Evolutionary conservation across 257 asterid genomes (phyloP).

Genomic region (Gynochthodes officinalis): DNA sequence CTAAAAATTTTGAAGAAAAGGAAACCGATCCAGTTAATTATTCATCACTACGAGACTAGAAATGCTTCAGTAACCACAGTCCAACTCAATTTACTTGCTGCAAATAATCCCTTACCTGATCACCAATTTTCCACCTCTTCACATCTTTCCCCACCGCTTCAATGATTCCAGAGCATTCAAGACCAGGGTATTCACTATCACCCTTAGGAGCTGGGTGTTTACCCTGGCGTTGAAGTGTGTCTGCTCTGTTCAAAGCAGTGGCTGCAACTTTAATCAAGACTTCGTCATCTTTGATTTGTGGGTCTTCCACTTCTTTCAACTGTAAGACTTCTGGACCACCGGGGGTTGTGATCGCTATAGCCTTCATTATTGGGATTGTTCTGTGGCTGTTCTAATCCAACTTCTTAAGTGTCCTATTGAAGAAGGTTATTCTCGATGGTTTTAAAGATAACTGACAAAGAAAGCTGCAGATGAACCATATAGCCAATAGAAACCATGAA

Average conservation of each 20-base stretch:
- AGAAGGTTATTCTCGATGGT: no score
- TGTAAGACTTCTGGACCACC: constrained; percentile 88
- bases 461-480: no score
- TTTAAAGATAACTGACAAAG: no score
- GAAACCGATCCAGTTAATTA: not conserved
- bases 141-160: constrained; percentile 77
- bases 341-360: constrained; percentile 61
- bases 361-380: constrained; percentile 53
- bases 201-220: constrained; percentile 67
- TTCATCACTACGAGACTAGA: not conserved
- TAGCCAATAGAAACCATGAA: no score
- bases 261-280: constrained; percentile 75
- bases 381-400: not conserved
- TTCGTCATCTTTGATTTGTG: constrained; percentile 60
- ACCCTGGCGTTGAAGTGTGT: constrained; percentile 77
- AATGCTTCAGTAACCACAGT: not conserved
- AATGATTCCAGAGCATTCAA: constrained; percentile 88
- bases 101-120: constrained; percentile 46
- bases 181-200: constrained; percentile 72
- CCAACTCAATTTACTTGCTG: not conserved
- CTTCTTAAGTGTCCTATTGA: not conserved
- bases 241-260: constrained; percentile 85
- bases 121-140: constrained; percentile 79
- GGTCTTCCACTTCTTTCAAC: constrained; percentile 63
- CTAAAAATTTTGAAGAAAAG: not conserved